Percentiles rank a stretch among this genome's conserved stretches.
phyloP scores from a whole-genome alignment of 75 land plant genomes.

The Cupressus sempervirens region DNA sequence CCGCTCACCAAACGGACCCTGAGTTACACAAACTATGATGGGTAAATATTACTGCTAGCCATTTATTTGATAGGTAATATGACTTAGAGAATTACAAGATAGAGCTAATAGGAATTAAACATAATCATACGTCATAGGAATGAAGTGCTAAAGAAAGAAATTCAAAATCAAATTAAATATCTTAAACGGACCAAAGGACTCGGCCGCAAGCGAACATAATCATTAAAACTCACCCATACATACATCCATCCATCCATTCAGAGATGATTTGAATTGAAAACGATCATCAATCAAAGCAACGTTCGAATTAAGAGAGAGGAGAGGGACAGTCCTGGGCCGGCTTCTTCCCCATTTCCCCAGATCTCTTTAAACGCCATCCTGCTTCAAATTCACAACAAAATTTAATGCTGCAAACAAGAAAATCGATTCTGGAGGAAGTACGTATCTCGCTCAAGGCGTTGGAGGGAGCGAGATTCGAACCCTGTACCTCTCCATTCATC shows the following conservation, averaged over 20 bases:
- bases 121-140: too few species aligned
- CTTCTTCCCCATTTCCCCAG: background rate
- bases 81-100: too few species aligned
- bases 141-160: background rate
- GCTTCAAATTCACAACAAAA: background rate
- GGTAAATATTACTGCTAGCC: too few species aligned
- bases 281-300: background rate
- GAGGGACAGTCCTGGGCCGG: background rate
- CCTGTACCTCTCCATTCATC: background rate
- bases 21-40: too few species aligned
- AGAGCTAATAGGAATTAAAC: too few species aligned
- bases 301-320: constrained; percentile 3
- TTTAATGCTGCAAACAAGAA: background rate
- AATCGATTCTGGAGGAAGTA: background rate
- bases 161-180: background rate
- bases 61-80: too few species aligned
- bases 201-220: background rate
- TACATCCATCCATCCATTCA: background rate
- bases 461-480: background rate
- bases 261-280: background rate
- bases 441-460: background rate
- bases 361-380: background rate
- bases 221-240: too few species aligned
- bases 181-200: background rate
- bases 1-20: too few species aligned